Conservation (phyloP, 2,329 filamentous ascomycete species). For the Claviceps monticola region DNA sequence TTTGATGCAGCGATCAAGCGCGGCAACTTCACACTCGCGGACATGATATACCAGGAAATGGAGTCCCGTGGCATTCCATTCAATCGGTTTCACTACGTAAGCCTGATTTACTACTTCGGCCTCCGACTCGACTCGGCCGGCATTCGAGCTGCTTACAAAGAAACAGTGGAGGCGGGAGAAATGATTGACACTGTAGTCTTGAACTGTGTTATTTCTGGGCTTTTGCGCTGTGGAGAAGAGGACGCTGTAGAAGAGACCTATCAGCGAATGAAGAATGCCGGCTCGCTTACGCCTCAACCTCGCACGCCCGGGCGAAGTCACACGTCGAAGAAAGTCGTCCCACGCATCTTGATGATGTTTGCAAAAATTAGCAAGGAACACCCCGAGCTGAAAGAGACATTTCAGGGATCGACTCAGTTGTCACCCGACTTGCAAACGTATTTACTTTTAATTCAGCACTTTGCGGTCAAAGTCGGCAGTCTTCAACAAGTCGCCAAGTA, state of each 20-base stretch:
- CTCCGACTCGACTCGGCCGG: slow-evolving; percentile 58
- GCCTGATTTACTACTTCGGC: slow-evolving; percentile 73
- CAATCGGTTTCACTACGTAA: slow-evolving; percentile 70
- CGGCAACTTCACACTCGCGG: slow-evolving; percentile 69
- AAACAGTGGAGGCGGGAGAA: slow-evolving; percentile 74
- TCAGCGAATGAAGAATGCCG: slow-evolving; percentile 61
- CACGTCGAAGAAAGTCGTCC: slow-evolving; percentile 34
- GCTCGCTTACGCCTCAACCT: slow-evolving; percentile 23
- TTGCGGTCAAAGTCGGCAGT: slow-evolving; percentile 54
- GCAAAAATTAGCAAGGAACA: slow-evolving; percentile 38
- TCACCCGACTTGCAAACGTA: slow-evolving; percentile 69
- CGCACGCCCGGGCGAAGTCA: slow-evolving; percentile 31
- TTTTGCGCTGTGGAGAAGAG: slow-evolving; percentile 65
- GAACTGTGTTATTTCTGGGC: slow-evolving; percentile 71
- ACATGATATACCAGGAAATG: slow-evolving; percentile 79
- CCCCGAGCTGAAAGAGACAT: slow-evolving; percentile 35
- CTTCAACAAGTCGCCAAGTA: slow-evolving; percentile 56
- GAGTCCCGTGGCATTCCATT: slow-evolving; percentile 48
- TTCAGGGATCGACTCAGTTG: slow-evolving; percentile 52
- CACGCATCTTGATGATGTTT: slow-evolving; percentile 43
- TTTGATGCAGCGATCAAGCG: slow-evolving; percentile 81
- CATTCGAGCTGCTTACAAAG: slow-evolving; percentile 62
- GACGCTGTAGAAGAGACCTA: slow-evolving; percentile 70
- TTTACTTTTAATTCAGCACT: slow-evolving; percentile 63
- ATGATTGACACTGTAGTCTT: slow-evolving; percentile 77